Percentiles rank a stretch among this genome's conserved stretches.
These are phyloP conservation scores for Xylaria digitata DNA, from an alignment of 2,329 filamentous ascomycete genomes.

Conservation along the genomic window DNA sequence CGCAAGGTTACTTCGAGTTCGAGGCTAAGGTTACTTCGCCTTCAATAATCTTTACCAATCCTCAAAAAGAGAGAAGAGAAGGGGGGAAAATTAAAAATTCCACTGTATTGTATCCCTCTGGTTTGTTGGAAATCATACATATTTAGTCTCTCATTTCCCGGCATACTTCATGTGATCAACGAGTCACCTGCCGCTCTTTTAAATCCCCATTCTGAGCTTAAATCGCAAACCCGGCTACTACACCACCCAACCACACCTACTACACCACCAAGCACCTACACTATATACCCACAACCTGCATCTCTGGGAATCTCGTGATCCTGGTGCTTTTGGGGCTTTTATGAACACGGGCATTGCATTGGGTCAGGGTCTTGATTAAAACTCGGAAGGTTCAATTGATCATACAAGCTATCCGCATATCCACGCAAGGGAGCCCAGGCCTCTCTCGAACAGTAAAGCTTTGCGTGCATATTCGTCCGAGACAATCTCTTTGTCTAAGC, in stretches of 20 bases:
- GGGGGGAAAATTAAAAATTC: neutral
- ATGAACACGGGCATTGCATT: neutral
- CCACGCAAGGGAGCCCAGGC: neutral
- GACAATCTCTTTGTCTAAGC: slow-evolving; percentile 18
- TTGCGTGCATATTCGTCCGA: neutral
- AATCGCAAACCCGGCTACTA: slow-evolving; percentile 7
- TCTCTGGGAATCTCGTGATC: neutral
- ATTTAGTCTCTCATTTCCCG: neutral
- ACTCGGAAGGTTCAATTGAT: neutral
- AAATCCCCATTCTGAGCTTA: slow-evolving; percentile 1
- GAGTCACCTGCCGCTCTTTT: slow-evolving; percentile 7
- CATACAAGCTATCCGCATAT: neutral
- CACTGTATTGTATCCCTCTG: neutral
- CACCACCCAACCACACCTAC: neutral
- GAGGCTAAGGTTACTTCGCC: slow-evolving; percentile 20
- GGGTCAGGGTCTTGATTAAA: neutral
- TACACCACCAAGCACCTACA: slow-evolving; percentile 1
- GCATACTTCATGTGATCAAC: neutral
- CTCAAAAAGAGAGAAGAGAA: neutral
- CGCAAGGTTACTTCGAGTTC: slow-evolving; percentile 19
- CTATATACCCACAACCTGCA: slow-evolving; percentile 1
- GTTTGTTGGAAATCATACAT: neutral
- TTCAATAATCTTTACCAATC: slow-evolving; percentile 13
- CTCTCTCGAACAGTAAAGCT: slow-evolving; percentile 4
- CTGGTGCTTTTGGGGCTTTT: neutral